phyloP scores from a whole-genome alignment of 2,329 filamentous ascomycete species.

The Lasiodiplodia citricola region DNA sequence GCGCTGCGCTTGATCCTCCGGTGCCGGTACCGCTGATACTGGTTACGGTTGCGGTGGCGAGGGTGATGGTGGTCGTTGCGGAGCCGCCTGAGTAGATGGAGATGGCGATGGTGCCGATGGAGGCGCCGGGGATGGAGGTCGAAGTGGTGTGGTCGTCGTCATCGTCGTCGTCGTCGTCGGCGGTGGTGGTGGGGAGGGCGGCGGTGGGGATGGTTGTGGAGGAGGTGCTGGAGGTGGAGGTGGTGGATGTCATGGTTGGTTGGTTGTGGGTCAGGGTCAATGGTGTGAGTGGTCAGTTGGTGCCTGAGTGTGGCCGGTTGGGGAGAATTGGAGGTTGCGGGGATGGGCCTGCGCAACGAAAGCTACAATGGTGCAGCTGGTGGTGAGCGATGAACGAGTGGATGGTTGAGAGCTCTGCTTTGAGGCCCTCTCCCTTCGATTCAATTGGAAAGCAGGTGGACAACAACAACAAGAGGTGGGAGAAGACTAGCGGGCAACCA shows the following conservation, averaged over 20 bases:
- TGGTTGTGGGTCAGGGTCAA: neutral
- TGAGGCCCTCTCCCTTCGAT: neutral
- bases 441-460: neutral
- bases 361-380: neutral
- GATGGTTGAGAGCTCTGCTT: neutral
- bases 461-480: neutral
- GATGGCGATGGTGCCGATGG: conserved; percentile 1
- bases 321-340: too few relatives aligned
- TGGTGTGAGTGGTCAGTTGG: too few relatives aligned
- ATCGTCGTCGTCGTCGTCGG: conserved; percentile 1
- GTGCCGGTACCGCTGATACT: neutral
- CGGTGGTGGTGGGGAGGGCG: neutral
- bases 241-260: neutral
- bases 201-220: neutral
- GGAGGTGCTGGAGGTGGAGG: neutral
- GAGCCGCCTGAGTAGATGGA: neutral
- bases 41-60: neutral
- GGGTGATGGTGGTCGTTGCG: neutral
- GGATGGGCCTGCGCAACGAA: too few relatives aligned
- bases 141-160: neutral
- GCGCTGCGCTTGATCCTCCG: neutral
- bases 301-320: neutral
- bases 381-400: neutral
- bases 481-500: neutral
- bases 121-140: conserved; percentile 10